A percentile compares a stretch with the other conserved stretches of the same genome.
Conservation (phyloP, 2,329 filamentous ascomycete species). For the Coniochaeta sp. region DNA sequence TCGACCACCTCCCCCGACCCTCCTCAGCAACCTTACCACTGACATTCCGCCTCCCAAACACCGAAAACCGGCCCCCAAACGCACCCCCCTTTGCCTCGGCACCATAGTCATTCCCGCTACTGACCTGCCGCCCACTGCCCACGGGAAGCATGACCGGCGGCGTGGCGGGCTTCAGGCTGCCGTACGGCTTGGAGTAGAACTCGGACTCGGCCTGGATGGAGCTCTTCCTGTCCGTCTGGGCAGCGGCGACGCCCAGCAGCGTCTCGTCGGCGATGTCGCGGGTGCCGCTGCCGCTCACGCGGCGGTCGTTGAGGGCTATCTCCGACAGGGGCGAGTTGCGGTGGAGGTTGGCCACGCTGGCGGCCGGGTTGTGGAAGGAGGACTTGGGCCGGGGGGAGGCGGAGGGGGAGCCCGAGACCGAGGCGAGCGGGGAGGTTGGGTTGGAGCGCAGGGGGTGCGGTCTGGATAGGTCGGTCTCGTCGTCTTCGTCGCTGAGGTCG, state of each 20-base stretch:
- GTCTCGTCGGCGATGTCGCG: slow-evolving; percentile 34
- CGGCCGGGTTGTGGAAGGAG: slow-evolving; percentile 17
- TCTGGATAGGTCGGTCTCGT: slow-evolving; percentile 22
- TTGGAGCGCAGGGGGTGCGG: slow-evolving; percentile 49
- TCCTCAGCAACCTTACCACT: slow-evolving; percentile 71
- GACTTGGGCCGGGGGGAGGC: background rate
- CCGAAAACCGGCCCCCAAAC: slow-evolving; percentile 20
- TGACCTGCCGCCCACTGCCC: slow-evolving; percentile 39
- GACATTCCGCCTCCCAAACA: slow-evolving; percentile 44
- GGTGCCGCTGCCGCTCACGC: slow-evolving; percentile 28
- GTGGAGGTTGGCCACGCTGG: slow-evolving; percentile 7
- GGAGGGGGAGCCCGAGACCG: no score
- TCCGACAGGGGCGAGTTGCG: slow-evolving; percentile 31
- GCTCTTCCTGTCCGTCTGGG: slow-evolving; percentile 24
- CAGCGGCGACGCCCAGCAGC: background rate
- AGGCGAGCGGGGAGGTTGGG: slow-evolving; percentile 23
- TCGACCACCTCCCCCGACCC: slow-evolving; percentile 31
- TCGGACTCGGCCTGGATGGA: slow-evolving; percentile 40
- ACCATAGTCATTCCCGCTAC: slow-evolving; percentile 50
- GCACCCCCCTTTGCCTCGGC: slow-evolving; percentile 9
- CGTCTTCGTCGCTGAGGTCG: slow-evolving; percentile 24
- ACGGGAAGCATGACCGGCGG: slow-evolving; percentile 37
- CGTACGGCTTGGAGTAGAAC: slow-evolving; percentile 52
- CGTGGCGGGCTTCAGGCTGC: slow-evolving; percentile 44
- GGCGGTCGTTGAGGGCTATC: slow-evolving; percentile 35